These are phyloP conservation scores for Symbiodinium natans DNA, from an alignment of 73 alveolate species.

Conservation along the genomic window DNA sequence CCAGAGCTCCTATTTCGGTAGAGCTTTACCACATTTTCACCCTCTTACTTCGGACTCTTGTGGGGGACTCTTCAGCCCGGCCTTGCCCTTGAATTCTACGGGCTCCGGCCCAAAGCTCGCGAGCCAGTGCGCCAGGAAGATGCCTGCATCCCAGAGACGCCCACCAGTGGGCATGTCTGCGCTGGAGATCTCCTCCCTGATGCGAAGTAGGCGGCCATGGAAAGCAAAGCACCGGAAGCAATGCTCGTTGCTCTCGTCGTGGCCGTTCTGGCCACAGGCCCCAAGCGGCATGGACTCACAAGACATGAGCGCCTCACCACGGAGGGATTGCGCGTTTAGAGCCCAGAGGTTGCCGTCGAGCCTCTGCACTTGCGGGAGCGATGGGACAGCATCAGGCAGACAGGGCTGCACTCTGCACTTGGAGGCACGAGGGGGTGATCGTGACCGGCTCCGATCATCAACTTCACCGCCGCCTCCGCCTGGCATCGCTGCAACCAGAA, in stretches of 20 bases:
- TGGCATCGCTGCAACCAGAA: neutral
- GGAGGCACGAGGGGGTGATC: neutral
- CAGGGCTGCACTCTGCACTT: neutral
- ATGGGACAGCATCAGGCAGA: neutral
- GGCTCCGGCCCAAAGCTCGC: neutral
- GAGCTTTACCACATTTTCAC: too few species aligned
- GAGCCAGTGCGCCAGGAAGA: constrained; percentile 59
- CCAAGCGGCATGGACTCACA: neutral
- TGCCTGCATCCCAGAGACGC: constrained; percentile 67
- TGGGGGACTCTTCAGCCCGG: neutral
- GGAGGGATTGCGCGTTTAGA: neutral
- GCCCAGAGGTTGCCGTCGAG: neutral
- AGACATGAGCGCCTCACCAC: neutral
- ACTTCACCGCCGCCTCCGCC: neutral
- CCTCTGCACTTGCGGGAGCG: neutral
- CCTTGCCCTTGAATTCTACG: neutral
- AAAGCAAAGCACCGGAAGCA: constrained; percentile 34
- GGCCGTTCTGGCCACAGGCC: too few species aligned
- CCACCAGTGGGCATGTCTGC: constrained; percentile 87
- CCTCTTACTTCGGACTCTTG: too few species aligned
- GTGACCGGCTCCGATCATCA: neutral
- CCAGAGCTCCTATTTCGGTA: too few species aligned
- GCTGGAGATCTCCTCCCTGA: constrained; percentile 53
- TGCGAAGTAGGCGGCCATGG: neutral
- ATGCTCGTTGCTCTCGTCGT: constrained; percentile 3